These are phyloP conservation scores for Mucuna pruriens DNA, from an alignment of 306 rosid species.

Conservation along the genomic window DNA sequence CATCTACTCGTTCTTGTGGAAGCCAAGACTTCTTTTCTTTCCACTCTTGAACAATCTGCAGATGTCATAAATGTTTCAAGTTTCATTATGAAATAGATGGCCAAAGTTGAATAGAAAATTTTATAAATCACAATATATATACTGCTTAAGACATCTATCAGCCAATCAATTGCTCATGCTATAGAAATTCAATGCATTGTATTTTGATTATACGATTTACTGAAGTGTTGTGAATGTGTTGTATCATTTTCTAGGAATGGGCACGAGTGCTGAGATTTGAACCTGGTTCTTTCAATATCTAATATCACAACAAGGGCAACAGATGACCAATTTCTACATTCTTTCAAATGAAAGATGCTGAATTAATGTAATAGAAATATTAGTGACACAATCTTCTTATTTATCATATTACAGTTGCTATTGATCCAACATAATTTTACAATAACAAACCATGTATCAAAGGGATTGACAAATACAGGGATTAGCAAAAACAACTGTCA, in stretches of 20 bases:
- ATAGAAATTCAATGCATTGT: background rate
- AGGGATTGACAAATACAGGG: background rate
- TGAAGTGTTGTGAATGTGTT: background rate
- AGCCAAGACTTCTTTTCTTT: constrained; percentile 81
- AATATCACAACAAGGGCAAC: background rate
- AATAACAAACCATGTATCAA: background rate
- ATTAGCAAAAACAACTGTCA: constrained; percentile 13
- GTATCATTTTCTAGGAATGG: background rate
- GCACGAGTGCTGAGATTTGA: background rate
- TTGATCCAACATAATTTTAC: background rate
- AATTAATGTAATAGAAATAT: background rate
- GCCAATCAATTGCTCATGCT: constrained; percentile 10
- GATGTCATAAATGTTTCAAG: constrained; percentile 36
- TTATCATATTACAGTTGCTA: constrained; percentile 8
- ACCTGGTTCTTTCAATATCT: background rate
- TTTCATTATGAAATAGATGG: constrained; percentile 21
- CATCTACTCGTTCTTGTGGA: constrained; percentile 73
- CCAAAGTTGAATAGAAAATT: constrained; percentile 26
- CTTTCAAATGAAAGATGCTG: constrained; percentile 10
- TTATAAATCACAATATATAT: background rate
- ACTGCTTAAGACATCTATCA: background rate
- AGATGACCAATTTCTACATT: background rate
- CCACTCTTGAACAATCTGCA: constrained; percentile 80
- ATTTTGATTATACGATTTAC: background rate
- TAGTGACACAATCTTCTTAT: background rate